Percentiles rank a stretch among this genome's conserved stretches.
These are phyloP conservation scores for Arabidopsis hybrid DNA, from an alignment of 441 rosid genomes.

Conservation along the genomic window DNA sequence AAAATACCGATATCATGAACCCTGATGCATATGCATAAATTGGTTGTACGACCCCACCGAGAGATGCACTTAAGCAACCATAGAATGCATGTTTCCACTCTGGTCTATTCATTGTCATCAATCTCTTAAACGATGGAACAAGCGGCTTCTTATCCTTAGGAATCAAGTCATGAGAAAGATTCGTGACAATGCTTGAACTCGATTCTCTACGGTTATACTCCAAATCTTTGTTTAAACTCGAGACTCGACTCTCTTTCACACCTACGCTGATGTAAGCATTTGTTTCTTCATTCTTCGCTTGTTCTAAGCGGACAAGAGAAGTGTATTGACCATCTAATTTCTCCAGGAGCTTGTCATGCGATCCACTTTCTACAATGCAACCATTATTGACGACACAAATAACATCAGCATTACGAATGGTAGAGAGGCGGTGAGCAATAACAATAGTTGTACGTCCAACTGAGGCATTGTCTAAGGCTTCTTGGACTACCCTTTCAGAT, in stretches of 20 bases:
- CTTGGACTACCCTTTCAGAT: slow-evolving; percentile 75
- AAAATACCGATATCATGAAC: slow-evolving; percentile 66
- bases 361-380: slow-evolving; percentile 60
- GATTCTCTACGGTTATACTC: slow-evolving; percentile 49
- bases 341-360: slow-evolving; percentile 61
- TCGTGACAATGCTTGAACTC: background rate
- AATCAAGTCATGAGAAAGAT: background rate
- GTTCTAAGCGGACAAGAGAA: slow-evolving; percentile 64
- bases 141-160: slow-evolving; percentile 36
- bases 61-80: slow-evolving; percentile 63
- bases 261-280: slow-evolving; percentile 2
- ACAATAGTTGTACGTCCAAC: slow-evolving; percentile 68
- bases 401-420: slow-evolving; percentile 64
- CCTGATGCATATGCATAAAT: slow-evolving; percentile 65
- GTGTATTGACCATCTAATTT: slow-evolving; percentile 58
- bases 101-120: slow-evolving; percentile 61
- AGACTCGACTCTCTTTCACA: background rate
- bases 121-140: slow-evolving; percentile 61
- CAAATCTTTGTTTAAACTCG: slow-evolving; percentile 42
- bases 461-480: slow-evolving; percentile 68
- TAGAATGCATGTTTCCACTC: slow-evolving; percentile 74
- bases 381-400: slow-evolving; percentile 68
- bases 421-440: slow-evolving; percentile 80
- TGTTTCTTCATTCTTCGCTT: slow-evolving; percentile 41
- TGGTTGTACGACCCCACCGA: slow-evolving; percentile 73